phyloP scores from a whole-genome alignment of 2,329 filamentous ascomycete genomes.

The Penicillium sp. region DNA sequence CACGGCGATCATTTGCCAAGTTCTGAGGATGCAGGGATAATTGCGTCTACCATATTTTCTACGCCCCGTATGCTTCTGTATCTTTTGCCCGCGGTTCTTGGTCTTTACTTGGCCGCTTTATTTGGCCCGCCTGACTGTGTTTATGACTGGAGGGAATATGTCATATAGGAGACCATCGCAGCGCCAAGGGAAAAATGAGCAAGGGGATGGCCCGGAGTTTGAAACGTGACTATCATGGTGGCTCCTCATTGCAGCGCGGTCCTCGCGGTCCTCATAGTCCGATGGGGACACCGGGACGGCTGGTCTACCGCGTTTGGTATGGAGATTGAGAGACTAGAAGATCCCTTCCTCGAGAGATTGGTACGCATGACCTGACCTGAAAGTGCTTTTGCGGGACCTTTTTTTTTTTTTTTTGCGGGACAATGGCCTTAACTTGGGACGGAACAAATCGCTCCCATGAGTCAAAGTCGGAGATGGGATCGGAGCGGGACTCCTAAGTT shows the following conservation, averaged over 20 bases:
- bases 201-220: background rate
- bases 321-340: conserved; percentile 17
- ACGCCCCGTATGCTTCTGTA: no score
- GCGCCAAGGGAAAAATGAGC: conserved; percentile 8
- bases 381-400: background rate
- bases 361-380: conserved; percentile 18
- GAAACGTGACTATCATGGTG: background rate
- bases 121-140: background rate
- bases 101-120: background rate
- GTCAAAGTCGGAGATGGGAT: background rate
- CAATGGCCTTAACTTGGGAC: background rate
- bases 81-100: background rate
- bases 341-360: conserved; percentile 23
- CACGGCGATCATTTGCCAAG: background rate
- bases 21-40: background rate
- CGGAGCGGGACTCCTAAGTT: background rate
- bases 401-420: conserved; percentile 1
- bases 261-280: conserved; percentile 1
- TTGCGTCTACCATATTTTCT: background rate
- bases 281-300: conserved; percentile 5
- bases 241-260: conserved; percentile 1
- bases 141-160: background rate
- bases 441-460: conserved; percentile 2
- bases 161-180: conserved; percentile 15
- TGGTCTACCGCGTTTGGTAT: background rate